These are phyloP conservation scores for Penicillium malachiteum DNA, from an alignment of 495 filamentous ascomycete species.

Conservation along the genomic window DNA sequence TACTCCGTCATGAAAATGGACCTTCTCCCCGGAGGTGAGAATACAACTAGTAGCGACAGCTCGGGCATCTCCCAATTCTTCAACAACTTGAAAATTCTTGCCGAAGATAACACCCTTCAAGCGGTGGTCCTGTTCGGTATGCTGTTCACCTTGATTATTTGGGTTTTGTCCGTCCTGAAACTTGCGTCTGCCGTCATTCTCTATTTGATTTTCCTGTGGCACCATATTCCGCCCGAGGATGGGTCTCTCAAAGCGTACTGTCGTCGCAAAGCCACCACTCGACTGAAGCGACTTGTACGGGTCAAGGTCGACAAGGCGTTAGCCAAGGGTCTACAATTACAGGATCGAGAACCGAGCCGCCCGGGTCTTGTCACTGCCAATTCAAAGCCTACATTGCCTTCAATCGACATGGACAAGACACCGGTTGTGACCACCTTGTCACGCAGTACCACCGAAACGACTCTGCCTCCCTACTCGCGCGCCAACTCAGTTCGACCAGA, in stretches of 20 bases:
- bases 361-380: conserved; percentile 54
- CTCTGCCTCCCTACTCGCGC: conserved; percentile 50
- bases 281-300: conserved; percentile 76
- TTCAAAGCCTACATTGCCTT: conserved; percentile 65
- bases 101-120: conserved; percentile 67
- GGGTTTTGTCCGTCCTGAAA: conserved; percentile 77
- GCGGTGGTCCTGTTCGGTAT: conserved; percentile 82
- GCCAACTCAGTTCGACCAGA: conserved; percentile 14
- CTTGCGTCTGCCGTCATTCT: conserved; percentile 69
- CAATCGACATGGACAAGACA: conserved; percentile 56
- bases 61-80: conserved; percentile 63
- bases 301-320: conserved; percentile 83
- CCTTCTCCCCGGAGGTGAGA: conserved; percentile 58
- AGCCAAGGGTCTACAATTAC: conserved; percentile 65
- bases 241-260: conserved; percentile 83
- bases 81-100: conserved; percentile 70
- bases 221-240: conserved; percentile 76
- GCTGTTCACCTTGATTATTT: conserved; percentile 87
- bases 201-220: conserved; percentile 86
- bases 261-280: conserved; percentile 79
- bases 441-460: conserved; percentile 65
- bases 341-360: conserved; percentile 53
- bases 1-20: conserved; percentile 74
- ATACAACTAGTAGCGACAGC: conserved; percentile 50
- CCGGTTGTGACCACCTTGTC: conserved; percentile 59